A percentile compares a stretch with the other conserved stretches of the same genome.
These are phyloP conservation scores for Penicillium egyptiacum DNA, from an alignment of 495 filamentous ascomycete species.

Conservation along the genomic window DNA sequence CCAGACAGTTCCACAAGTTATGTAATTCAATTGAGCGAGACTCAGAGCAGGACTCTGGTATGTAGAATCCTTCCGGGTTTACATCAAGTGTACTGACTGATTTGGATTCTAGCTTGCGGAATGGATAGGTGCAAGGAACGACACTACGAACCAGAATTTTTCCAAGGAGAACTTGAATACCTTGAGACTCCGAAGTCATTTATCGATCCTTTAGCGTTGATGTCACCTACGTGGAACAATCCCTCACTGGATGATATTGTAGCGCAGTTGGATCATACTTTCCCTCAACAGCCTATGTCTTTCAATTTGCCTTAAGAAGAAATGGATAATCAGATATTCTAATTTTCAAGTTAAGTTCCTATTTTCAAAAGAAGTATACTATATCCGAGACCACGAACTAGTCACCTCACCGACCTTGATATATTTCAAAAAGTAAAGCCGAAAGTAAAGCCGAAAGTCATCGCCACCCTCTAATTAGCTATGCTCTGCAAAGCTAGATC, in stretches of 20 bases:
- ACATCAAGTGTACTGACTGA: background rate
- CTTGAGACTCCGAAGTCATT: background rate
- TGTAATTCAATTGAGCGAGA: background rate
- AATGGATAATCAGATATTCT: too few relatives aligned
- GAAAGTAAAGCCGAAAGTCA: background rate
- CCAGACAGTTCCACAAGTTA: background rate
- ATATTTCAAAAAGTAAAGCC: too few relatives aligned
- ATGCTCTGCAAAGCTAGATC: conserved; percentile 1
- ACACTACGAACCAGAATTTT: background rate
- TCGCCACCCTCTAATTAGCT: background rate
- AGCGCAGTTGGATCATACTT: background rate
- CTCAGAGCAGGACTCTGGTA: background rate
- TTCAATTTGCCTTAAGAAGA: background rate
- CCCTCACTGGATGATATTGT: background rate
- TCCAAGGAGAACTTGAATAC: background rate
- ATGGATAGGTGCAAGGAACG: background rate
- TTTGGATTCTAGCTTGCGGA: background rate
- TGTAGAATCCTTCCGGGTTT: background rate
- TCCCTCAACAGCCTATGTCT: background rate
- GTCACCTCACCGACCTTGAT: too few relatives aligned
- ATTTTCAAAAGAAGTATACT: too few relatives aligned
- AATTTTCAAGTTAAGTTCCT: too few relatives aligned
- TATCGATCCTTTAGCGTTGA: background rate
- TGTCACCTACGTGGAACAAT: background rate
- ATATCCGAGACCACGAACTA: too few relatives aligned